Evolutionary conservation across 2,329 filamentous ascomycete genomes (phyloP).

Genomic region (Claviceps africana): DNA sequence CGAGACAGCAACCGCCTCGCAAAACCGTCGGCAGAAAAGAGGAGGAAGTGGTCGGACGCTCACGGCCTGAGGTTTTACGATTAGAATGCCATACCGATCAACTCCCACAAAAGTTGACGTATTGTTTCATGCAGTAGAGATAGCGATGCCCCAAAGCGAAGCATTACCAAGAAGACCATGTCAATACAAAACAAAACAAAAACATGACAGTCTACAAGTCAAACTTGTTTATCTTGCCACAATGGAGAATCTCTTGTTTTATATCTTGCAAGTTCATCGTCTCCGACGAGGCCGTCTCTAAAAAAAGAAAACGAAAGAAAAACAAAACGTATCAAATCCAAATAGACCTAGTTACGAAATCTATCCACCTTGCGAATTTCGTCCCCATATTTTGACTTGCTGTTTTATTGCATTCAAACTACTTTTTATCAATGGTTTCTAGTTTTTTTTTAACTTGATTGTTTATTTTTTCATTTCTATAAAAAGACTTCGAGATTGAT

Average conservation of each 20-base stretch:
- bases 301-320: too few relatives aligned
- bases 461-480: constrained; percentile 26
- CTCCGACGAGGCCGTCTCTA: too few relatives aligned
- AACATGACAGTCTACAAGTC: neutral
- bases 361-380: neutral
- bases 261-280: constrained; percentile 10
- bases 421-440: neutral
- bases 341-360: neutral
- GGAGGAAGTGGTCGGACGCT: neutral
- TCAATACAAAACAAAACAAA: neutral
- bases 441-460: constrained; percentile 1
- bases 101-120: neutral
- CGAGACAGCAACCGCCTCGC: neutral
- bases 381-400: neutral
- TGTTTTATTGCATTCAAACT: neutral
- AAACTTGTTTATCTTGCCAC: neutral
- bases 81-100: neutral
- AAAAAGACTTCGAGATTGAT: constrained; percentile 90
- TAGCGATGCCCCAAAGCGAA: neutral
- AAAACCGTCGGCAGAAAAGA: neutral
- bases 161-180: neutral
- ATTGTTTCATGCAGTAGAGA: neutral
- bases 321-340: too few relatives aligned
- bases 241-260: neutral
- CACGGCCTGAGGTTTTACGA: neutral